Percentiles rank a stretch among this genome's conserved stretches.
Evolutionary conservation across 176 grass and related monocot species (phyloP).

Genomic region (Canna indica): DNA sequence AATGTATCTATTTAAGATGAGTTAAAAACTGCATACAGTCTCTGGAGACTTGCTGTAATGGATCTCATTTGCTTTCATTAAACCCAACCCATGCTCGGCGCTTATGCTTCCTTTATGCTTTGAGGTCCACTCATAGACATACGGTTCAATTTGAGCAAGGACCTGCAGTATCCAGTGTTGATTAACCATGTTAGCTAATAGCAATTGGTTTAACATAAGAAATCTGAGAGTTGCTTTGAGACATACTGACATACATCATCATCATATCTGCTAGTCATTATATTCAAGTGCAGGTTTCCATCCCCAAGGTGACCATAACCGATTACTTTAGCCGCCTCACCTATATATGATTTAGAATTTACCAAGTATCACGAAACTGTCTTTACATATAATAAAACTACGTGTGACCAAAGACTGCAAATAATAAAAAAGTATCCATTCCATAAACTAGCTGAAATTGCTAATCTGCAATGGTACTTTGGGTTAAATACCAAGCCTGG

Average conservation of each 20-base stretch:
- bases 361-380: slow-evolving; percentile 7
- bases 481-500: slow-evolving; percentile 51
- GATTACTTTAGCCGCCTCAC: slow-evolving; percentile 52
- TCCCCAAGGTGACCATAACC: slow-evolving; percentile 94
- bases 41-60: slow-evolving; percentile 90
- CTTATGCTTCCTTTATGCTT: slow-evolving; percentile 90
- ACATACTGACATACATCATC: slow-evolving; percentile 49
- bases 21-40: slow-evolving; percentile 43
- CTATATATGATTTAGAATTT: slow-evolving; percentile 31
- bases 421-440: not conserved
- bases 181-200: slow-evolving; percentile 16
- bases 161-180: slow-evolving; percentile 45
- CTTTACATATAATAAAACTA: not conserved
- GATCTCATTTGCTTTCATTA: slow-evolving; percentile 97
- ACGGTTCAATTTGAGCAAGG: slow-evolving; percentile 68
- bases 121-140: slow-evolving; percentile 91
- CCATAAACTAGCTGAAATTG: not conserved
- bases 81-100: slow-evolving; percentile 79
- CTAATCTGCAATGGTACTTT: not conserved
- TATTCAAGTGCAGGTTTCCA: slow-evolving; percentile 88
- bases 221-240: not conserved
- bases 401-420: slow-evolving; percentile 1
- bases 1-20: not conserved
- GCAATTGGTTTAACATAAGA: not conserved
- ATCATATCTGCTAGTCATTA: slow-evolving; percentile 56